Conservation (phyloP, 495 filamentous ascomycete species). For the Neurospora tetrasperma region DNA sequence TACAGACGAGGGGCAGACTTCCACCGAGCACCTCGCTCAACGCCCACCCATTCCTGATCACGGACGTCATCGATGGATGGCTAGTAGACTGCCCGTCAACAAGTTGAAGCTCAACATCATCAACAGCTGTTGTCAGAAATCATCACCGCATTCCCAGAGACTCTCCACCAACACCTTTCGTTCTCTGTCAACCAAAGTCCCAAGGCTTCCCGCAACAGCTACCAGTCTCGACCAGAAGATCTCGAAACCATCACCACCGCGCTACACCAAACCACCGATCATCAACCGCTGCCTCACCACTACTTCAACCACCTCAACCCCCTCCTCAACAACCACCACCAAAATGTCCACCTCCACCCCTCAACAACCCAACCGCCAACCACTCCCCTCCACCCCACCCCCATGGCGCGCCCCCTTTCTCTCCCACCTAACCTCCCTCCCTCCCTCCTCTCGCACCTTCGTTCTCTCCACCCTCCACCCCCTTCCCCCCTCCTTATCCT, state of each 20-base stretch:
- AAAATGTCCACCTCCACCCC: slow-evolving; percentile 13
- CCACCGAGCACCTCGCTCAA: not conserved
- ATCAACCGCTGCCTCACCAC: not conserved
- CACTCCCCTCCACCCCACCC: slow-evolving; percentile 18
- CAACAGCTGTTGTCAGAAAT: not conserved
- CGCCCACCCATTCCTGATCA: not conserved
- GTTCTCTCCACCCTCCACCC: slow-evolving; percentile 56
- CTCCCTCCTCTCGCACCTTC: slow-evolving; percentile 31
- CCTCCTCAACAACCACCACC: not conserved
- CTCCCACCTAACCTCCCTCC: slow-evolving; percentile 42
- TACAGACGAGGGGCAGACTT: not conserved
- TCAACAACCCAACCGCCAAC: slow-evolving; percentile 45
- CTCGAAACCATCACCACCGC: not conserved
- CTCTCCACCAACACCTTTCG: fast-evolving
- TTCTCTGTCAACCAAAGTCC: not conserved
- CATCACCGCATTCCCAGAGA: not conserved
- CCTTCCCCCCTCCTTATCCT: slow-evolving; percentile 9
- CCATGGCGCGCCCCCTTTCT: slow-evolving; percentile 61
- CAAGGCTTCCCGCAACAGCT: not conserved
- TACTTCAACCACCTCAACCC: not conserved
- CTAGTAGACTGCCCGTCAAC: not conserved
- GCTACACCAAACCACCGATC: not conserved
- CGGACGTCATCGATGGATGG: not conserved
- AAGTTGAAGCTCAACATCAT: not conserved
- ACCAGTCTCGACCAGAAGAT: not conserved